These are phyloP conservation scores for Oryza longistaminata DNA, from an alignment of 176 grass and related monocot genomes.

Conservation along the genomic window DNA sequence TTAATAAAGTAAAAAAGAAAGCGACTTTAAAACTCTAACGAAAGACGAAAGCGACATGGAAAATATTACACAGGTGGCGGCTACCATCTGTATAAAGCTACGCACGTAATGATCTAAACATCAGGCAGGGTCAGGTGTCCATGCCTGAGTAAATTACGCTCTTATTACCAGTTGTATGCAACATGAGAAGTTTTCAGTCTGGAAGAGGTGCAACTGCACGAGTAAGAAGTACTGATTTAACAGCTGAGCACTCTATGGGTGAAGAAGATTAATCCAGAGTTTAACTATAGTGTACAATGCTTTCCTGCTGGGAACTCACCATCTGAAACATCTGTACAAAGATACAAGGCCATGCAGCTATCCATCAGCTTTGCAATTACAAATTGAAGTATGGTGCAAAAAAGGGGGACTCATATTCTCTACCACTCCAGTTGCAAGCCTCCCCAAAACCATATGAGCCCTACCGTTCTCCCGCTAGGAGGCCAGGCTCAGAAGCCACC, in stretches of 20 bases:
- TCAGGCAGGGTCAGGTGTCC: background rate
- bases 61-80: background rate
- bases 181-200: background rate
- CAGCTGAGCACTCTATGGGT: background rate
- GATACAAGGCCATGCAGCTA: background rate
- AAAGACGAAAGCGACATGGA: background rate
- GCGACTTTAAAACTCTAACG: background rate
- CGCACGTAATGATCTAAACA: background rate
- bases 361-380: conserved; percentile 17
- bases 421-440: background rate
- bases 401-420: background rate
- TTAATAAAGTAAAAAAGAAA: background rate
- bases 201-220: background rate
- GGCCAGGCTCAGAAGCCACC: background rate
- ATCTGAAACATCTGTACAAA: conserved; percentile 27
- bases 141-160: background rate
- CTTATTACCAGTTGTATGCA: background rate
- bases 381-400: conserved; percentile 19
- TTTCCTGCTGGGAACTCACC: background rate
- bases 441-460: background rate
- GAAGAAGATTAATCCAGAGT: conserved; percentile 4
- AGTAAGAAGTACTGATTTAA: background rate
- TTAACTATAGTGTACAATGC: background rate
- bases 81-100: background rate
- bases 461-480: background rate